Base-by-base conservation (phyloP, 2,329 filamentous ascomycete species). In the Colletotrichum endophyticum region DNA sequence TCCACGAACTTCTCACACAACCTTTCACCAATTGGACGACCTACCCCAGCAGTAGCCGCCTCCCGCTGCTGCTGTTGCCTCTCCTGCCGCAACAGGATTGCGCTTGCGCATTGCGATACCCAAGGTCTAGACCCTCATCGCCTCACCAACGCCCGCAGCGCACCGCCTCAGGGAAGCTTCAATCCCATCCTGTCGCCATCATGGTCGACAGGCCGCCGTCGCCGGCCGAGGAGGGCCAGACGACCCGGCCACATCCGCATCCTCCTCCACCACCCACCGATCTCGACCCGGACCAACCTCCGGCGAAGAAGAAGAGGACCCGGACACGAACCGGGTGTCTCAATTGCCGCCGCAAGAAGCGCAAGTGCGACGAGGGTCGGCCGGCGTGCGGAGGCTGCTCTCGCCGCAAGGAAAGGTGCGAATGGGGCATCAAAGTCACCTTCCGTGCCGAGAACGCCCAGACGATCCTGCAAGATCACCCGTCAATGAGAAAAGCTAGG, bases 331-430 rank as follows among this genome's bases (percentile, higher is more conserved):
- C 83, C 6, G 84, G 84, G 1, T 85, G 84, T 53, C 82, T 85
- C 70, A 85, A 85, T 75, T 85, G 84, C 32, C 84, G 84, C 9
- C 83, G 83, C 44, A 85, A 84, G 79, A 85, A 85, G 81, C 81
- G 84, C 57, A 85, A 85, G 75, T 85, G 84, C 72, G 84, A 86
- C 69, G 84, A 86, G 73, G 78, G 78, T 8, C 82, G 81, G 1
- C 84, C 84, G 8, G 77, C 82, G 4, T 86, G 84, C 59, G 83
- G 83, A 16, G 83, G 83, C 3, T 86, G 84, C 77, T 75, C 79
- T 13, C 81, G 83, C 12, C 80, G 81, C 5, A 79, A 78, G 30
- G 83, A 85, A 66, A 64, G 64, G 1, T 86, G 84, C 57, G 81
- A 84, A 81, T 86, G 84, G 84, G 84, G 84, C 1, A 78, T 85